These are phyloP conservation scores for Candida insectalens DNA, from an alignment of 805 yeast species.

Conservation along the genomic window DNA sequence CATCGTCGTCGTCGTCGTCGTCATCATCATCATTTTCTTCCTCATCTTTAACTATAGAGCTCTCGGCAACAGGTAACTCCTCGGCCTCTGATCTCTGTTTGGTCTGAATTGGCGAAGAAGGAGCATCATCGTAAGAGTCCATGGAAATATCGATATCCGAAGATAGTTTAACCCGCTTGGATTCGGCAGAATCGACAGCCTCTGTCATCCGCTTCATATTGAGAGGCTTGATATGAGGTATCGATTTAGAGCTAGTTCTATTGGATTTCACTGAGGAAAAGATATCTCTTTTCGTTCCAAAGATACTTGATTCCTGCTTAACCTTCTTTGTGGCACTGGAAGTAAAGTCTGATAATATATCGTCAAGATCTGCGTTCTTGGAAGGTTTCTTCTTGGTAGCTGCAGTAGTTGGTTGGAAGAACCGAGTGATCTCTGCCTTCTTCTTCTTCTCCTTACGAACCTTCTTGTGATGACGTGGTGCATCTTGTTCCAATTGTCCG, in stretches of 20 bases:
- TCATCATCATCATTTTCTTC: slow-evolving; percentile 4
- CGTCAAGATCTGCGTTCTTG: slow-evolving; percentile 47
- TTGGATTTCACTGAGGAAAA: slow-evolving; percentile 18
- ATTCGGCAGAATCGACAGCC: slow-evolving; percentile 8
- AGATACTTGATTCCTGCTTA: slow-evolving; percentile 15
- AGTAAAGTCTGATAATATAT: slow-evolving; percentile 52
- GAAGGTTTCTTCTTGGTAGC: slow-evolving; percentile 28
- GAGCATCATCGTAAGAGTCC: slow-evolving; percentile 16
- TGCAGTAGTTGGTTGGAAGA: slow-evolving; percentile 30
- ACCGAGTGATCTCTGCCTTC: slow-evolving; percentile 18
- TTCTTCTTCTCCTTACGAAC: slow-evolving; percentile 16
- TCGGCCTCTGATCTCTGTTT: background rate
- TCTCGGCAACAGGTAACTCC: background rate
- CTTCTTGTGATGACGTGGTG: slow-evolving; percentile 25
- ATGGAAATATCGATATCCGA: slow-evolving; percentile 15
- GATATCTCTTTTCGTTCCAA: slow-evolving; percentile 15
- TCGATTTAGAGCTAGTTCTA: slow-evolving; percentile 23
- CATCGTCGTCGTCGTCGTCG: slow-evolving; percentile 15
- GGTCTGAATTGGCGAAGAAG: slow-evolving; percentile 23
- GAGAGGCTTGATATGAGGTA: slow-evolving; percentile 15
- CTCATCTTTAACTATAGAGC: slow-evolving; percentile 2
- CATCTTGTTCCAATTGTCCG: slow-evolving; percentile 9
- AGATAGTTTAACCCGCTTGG: slow-evolving; percentile 15
- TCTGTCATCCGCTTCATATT: slow-evolving; percentile 12
- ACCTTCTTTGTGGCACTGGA: slow-evolving; percentile 13